Evolutionary conservation across 352 stramenopile genomes (phyloP).

Genomic region (Pythium periplocum): DNA sequence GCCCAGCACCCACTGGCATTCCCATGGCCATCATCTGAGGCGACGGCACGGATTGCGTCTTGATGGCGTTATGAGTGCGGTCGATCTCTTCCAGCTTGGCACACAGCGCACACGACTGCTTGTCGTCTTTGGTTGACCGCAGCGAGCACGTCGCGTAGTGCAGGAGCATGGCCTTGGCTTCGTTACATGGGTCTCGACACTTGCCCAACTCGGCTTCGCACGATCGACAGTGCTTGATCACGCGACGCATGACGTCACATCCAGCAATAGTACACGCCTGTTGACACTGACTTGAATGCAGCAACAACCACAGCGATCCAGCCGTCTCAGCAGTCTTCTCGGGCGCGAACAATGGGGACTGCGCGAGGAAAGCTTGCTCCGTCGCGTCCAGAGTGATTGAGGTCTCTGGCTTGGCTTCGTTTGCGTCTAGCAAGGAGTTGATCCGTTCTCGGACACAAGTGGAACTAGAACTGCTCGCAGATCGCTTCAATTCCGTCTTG

Average conservation of each 20-base stretch:
- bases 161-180: constrained; percentile 72
- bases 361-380: constrained; percentile 45
- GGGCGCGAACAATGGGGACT: constrained; percentile 46
- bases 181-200: constrained; percentile 66
- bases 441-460: constrained; percentile 17
- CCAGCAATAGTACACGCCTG: constrained; percentile 45
- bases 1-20: constrained; percentile 6
- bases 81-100: constrained; percentile 67
- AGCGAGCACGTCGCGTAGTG: constrained; percentile 50
- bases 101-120: constrained; percentile 48
- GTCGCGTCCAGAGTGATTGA: constrained; percentile 24
- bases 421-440: constrained; percentile 13
- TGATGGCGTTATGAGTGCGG: constrained; percentile 52
- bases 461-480: too few species aligned
- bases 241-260: constrained; percentile 65
- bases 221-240: constrained; percentile 55
- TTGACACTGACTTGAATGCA: constrained; percentile 46
- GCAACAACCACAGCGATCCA: constrained; percentile 63
- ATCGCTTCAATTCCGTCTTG: not conserved
- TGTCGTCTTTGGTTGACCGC: constrained; percentile 14
- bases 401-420: constrained; percentile 3
- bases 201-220: constrained; percentile 56
- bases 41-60: constrained; percentile 2
- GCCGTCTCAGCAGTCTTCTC: constrained; percentile 52
- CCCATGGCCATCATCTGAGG: constrained; percentile 10